phyloP scores from a whole-genome alignment of 2,329 filamentous ascomycete species.

The Nothophaeocryptopus gaeumannii region DNA sequence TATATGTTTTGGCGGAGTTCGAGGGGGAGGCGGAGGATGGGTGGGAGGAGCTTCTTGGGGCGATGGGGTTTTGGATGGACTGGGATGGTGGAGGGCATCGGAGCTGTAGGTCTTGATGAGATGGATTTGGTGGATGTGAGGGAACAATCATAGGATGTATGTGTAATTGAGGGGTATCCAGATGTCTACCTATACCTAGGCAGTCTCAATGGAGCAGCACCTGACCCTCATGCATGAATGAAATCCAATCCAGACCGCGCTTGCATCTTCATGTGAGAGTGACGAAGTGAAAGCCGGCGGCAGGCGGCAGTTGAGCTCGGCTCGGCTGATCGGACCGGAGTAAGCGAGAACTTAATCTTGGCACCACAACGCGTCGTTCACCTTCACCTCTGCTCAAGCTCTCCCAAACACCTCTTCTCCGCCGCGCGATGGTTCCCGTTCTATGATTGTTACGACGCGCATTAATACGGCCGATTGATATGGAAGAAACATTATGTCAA shows the following conservation, averaged over 20 bases:
- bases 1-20: slow-evolving; percentile 47
- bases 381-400: neutral
- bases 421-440: neutral
- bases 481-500: slow-evolving; percentile 18
- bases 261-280: neutral
- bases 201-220: neutral
- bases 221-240: neutral
- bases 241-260: neutral
- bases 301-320: too few species aligned
- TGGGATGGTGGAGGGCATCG: neutral
- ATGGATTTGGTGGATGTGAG: neutral
- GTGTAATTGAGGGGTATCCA: too few species aligned
- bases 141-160: neutral
- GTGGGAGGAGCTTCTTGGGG: slow-evolving; percentile 8
- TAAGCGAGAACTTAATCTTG: neutral
- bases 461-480: slow-evolving; percentile 19
- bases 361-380: neutral
- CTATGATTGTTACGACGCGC: slow-evolving; percentile 13
- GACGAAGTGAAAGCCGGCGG: neutral
- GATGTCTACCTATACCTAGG: too few species aligned
- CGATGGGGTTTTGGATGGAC: neutral
- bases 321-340: too few species aligned
- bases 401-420: neutral
- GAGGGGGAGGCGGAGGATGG: slow-evolving; percentile 39
- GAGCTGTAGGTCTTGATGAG: too few species aligned